Base-by-base conservation (phyloP, 2,329 filamentous ascomycete species). In the Cercospora sp. region DNA sequence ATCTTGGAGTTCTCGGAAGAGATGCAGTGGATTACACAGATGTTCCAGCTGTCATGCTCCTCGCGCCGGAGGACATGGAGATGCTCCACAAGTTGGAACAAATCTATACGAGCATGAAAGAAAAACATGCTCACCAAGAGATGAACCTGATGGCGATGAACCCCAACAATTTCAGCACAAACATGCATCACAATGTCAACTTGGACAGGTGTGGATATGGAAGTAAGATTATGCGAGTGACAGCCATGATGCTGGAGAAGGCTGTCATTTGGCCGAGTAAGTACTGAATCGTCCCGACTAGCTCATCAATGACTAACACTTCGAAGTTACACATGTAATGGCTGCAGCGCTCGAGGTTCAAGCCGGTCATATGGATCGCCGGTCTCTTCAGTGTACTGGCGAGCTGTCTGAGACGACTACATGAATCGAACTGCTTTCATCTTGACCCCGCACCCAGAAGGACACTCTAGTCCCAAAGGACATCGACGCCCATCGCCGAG, bases 211-310 rank as follows among this genome's bases (percentile, higher is more conserved):
- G 88, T 65, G 93, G 94, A 40, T 95, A 92, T 78, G 93, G 92
- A 28, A 90, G 91, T 69, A 95, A 94, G 82, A 89, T 97, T 59
- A 82, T 97, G 74, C 87, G 91, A 75, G 87, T 95, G 64, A 95
- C 92, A 71, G 92, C 93, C 59, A 91, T 92, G 80, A 91, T 96
- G 86, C 85, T 98, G 70, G 91, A 94, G 73, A 93, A 93, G 80
- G 91, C 92, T 70, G 91, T 92, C 72, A 92, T 97, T 30, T 99
- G 95, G 94, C 94, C 94, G 79, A 90, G 91, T 94, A 82, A 84
- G 89, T 82, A 45, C 26, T 60, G 10, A 4, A 26, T 75, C 68
- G 75, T 80, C 73, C 66, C 68, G 48, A 31, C 10, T 31, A 55
- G 45, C 6, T 12, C 20, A 51, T 42, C 55, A 48, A 71, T 71